phyloP scores from a whole-genome alignment of 2,329 filamentous ascomycete genomes.

The Cladosporium oxysporum region DNA sequence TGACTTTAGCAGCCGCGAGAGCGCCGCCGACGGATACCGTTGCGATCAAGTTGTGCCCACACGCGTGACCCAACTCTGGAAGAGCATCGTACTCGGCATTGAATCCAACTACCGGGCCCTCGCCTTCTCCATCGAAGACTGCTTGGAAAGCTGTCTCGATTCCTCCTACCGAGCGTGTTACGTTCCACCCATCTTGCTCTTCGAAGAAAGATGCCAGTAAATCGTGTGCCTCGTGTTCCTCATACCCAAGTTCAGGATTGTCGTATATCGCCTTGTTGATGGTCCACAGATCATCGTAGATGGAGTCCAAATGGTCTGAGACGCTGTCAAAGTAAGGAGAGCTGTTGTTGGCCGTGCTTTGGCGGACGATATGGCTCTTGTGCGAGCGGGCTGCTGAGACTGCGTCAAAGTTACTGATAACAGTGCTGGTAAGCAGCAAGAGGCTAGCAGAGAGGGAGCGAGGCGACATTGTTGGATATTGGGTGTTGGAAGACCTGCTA shows the following conservation, averaged over 20 bases:
- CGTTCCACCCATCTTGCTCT: slow-evolving; percentile 27
- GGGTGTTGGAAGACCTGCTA: neutral
- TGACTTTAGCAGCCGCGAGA: slow-evolving; percentile 6
- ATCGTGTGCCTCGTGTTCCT: slow-evolving; percentile 54
- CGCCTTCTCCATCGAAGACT: slow-evolving; percentile 33
- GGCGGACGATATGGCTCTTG: neutral
- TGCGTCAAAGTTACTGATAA: neutral
- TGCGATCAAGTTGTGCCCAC: slow-evolving; percentile 11
- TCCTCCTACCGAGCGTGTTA: slow-evolving; percentile 32
- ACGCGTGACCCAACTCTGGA: slow-evolving; percentile 2
- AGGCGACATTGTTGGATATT: neutral
- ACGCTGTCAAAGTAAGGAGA: slow-evolving; percentile 5
- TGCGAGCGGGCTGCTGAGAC: neutral
- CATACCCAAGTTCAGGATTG: slow-evolving; percentile 51
- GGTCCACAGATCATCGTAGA: slow-evolving; percentile 10
- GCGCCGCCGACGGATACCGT: slow-evolving; percentile 5
- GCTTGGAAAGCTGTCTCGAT: slow-evolving; percentile 16
- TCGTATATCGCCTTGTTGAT: slow-evolving; percentile 15
- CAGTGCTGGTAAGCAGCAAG: neutral
- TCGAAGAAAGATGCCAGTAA: slow-evolving; percentile 51
- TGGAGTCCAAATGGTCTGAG: neutral
- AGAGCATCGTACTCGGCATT: slow-evolving; percentile 33
- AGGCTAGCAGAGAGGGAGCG: neutral
- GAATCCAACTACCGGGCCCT: slow-evolving; percentile 41
- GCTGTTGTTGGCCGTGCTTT: slow-evolving; percentile 5